A percentile compares a stretch with the other conserved stretches of the same genome.
Evolutionary conservation across 2,329 filamentous ascomycete species (phyloP).

Genomic region (Paracamarosporium sp.): DNA sequence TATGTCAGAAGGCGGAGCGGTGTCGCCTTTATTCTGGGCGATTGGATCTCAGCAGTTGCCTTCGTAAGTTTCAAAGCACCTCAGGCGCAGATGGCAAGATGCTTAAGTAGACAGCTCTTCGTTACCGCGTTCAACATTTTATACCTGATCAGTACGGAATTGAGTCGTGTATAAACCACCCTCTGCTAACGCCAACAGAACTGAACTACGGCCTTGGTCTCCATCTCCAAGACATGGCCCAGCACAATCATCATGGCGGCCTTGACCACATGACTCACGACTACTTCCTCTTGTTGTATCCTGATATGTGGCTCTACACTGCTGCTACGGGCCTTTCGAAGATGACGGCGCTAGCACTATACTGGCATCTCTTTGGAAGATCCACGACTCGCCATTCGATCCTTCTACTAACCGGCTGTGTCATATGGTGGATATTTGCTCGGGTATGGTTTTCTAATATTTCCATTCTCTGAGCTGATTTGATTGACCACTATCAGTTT

Average conservation of each 20-base stretch:
- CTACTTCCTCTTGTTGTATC: conserved; percentile 3
- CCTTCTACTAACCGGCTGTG: conserved; percentile 1
- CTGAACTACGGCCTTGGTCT: not conserved
- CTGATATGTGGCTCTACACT: conserved; percentile 13
- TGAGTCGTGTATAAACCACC: too few relatives aligned
- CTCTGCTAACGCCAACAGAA: not conserved
- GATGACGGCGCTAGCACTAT: conserved; percentile 4
- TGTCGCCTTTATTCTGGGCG: not conserved
- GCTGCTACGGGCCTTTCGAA: conserved; percentile 6
- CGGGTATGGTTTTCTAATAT: not conserved
- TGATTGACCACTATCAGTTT: not conserved
- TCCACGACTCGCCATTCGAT: not conserved
- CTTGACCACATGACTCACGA: not conserved
- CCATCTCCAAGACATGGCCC: not conserved
- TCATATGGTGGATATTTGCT: conserved; percentile 5
- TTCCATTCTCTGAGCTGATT: not conserved
- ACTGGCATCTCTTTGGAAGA: conserved; percentile 5
- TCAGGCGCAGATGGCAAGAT: not conserved
- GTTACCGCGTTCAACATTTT: not conserved
- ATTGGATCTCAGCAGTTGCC: conserved; percentile 1
- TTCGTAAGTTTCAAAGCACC: not conserved
- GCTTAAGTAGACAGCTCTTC: not conserved
- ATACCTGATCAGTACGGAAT: not conserved
- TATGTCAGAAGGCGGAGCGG: not conserved
- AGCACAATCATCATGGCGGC: not conserved